Conservation (phyloP, 257 asterid species). For the Apocynum venetum region DNA sequence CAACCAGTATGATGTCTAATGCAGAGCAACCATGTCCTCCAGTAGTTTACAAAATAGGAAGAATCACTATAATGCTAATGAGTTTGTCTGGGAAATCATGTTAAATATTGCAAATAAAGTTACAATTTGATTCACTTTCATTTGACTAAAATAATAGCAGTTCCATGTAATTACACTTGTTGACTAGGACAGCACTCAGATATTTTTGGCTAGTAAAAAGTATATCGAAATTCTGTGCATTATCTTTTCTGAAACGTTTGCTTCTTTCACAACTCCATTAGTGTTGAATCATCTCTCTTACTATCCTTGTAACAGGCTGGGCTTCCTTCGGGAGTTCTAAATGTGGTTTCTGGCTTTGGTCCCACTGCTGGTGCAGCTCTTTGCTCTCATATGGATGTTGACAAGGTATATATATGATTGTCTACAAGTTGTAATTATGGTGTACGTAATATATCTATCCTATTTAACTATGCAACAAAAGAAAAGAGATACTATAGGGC, state of each 20-base stretch:
- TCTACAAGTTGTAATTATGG: neutral
- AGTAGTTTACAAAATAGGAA: too few relatives aligned
- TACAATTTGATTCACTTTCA: neutral
- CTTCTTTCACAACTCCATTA: neutral
- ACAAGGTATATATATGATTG: constrained; percentile 48
- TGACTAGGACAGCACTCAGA: neutral
- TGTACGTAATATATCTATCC: neutral
- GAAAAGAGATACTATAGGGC: neutral
- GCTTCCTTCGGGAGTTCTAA: constrained; percentile 85
- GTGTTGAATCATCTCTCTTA: neutral
- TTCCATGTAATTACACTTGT: neutral
- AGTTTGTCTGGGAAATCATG: neutral
- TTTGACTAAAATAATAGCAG: neutral
- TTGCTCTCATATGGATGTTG: constrained; percentile 96
- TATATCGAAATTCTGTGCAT: neutral
- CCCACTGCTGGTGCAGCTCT: constrained; percentile 96
- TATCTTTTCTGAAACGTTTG: neutral
- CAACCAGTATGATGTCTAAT: neutral
- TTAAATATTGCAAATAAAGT: neutral
- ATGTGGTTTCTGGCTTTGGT: constrained; percentile 87
- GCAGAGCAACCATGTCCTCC: too few relatives aligned
- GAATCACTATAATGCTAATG: neutral
- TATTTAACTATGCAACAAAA: too few relatives aligned
- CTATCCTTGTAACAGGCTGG: constrained; percentile 66
- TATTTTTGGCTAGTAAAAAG: neutral